phyloP scores from a whole-genome alignment of 169 alveolate genomes.

The Cyclospora cayetanensis region DNA sequence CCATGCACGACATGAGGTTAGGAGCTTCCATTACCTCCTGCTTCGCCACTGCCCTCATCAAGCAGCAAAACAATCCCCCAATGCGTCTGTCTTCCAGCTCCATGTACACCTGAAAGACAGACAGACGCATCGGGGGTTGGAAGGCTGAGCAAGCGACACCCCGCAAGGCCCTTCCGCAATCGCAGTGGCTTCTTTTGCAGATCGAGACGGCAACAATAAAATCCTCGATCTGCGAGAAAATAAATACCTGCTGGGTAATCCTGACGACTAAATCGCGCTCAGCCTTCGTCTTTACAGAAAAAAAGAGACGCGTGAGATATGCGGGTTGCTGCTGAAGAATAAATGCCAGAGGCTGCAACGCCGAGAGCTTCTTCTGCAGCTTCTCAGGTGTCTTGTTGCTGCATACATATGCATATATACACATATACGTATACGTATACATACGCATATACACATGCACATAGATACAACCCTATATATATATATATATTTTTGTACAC shows the following conservation, averaged over 20 bases:
- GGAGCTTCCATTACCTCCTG: conserved; percentile 27
- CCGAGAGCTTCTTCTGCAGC: not conserved
- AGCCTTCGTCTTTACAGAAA: not conserved
- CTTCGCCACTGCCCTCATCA: conserved; percentile 60
- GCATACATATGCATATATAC: not conserved
- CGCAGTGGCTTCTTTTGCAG: no score
- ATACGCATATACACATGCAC: not conserved
- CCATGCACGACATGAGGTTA: not conserved
- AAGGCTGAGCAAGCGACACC: no score
- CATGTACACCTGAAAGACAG: conserved; percentile 41
- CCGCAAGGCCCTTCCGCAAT: no score
- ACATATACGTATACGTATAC: not conserved
- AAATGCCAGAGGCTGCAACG: conserved; percentile 66
- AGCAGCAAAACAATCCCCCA: not conserved
- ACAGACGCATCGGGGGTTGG: no score
- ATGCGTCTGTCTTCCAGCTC: conserved; percentile 53
- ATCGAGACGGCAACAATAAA: no score
- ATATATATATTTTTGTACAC: no score
- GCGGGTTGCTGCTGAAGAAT: conserved; percentile 78
- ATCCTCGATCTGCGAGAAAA: no score
- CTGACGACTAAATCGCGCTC: not conserved
- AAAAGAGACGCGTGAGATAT: conserved; percentile 67
- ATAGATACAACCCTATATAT: no score
- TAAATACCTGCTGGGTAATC: not conserved
- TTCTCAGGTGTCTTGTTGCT: not conserved